Percentiles rank a stretch among this genome's conserved stretches.
phyloP scores from a whole-genome alignment of 192 early-diverging fungal genomes.

The Linnemannia hyalina region DNA sequence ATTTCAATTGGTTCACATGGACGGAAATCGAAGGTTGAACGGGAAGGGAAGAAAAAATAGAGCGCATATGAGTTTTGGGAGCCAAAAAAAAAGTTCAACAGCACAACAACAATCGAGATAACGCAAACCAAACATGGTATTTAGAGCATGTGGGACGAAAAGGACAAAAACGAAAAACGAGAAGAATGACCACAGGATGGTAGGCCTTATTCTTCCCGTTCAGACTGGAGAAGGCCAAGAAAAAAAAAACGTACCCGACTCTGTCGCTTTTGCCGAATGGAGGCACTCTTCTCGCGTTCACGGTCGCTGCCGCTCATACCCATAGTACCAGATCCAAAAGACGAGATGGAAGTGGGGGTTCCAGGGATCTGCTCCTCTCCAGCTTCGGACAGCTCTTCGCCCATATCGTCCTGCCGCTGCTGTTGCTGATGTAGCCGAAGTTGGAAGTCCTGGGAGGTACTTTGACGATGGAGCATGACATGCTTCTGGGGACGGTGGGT shows the following conservation, averaged over 20 bases:
- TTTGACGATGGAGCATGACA: constrained; percentile 48
- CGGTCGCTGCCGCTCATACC: constrained; percentile 16
- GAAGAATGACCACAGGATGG: not conserved
- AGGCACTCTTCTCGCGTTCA: constrained; percentile 19
- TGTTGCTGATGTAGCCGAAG: constrained; percentile 39
- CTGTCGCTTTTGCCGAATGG: constrained; percentile 24
- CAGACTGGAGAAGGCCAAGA: not conserved
- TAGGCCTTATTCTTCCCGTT: not conserved
- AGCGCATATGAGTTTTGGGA: constrained; percentile 6
- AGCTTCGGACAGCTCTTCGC: constrained; percentile 43
- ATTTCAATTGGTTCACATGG: not conserved
- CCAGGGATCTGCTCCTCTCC: constrained; percentile 45
- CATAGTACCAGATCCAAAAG: constrained; percentile 40
- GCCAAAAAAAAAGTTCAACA: not conserved
- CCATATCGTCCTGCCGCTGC: constrained; percentile 40
- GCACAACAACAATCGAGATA: not conserved
- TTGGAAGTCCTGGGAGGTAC: constrained; percentile 46
- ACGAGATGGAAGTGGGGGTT: constrained; percentile 43
- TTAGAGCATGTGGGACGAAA: not conserved
- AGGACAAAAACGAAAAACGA: not conserved
- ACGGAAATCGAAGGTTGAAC: not conserved
- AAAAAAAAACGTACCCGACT: constrained; percentile 31
- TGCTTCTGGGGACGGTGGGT: constrained; percentile 33
- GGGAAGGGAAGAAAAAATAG: not conserved
- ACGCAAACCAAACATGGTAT: not conserved